Evolutionary conservation across 192 early-diverging fungal species (phyloP).

Genomic region (Gorgonomyces haynaldii): DNA sequence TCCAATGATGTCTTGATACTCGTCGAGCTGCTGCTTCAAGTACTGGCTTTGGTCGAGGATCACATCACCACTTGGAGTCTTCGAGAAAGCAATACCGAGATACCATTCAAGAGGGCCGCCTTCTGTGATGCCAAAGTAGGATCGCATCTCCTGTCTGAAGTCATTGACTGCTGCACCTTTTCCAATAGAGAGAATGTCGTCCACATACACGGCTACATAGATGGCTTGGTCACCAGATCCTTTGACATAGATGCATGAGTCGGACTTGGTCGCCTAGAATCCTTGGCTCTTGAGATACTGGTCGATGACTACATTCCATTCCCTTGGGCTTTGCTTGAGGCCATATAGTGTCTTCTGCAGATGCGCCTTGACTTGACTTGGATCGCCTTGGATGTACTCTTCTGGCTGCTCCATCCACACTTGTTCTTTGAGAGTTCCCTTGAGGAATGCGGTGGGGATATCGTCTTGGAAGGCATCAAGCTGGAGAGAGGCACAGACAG

Average conservation of each 20-base stretch:
- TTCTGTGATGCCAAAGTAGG: background rate
- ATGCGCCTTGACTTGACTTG: background rate
- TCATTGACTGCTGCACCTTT: background rate
- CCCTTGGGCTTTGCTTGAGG: constrained; percentile 11
- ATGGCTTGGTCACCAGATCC: background rate
- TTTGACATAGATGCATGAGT: constrained; percentile 11
- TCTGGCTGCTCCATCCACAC: constrained; percentile 19
- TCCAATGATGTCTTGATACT: background rate
- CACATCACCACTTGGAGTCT: background rate
- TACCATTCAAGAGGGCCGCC: background rate
- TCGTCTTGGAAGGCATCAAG: constrained; percentile 8
- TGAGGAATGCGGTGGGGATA: constrained; percentile 18
- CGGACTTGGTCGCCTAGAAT: background rate
- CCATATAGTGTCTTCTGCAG: constrained; percentile 15
- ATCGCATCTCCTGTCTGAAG: background rate
- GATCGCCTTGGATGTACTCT: background rate
- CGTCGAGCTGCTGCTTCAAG: background rate
- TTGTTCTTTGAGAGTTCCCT: constrained; percentile 9
- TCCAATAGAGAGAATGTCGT: background rate
- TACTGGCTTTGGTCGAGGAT: constrained; percentile 10
- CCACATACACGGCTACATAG: background rate
- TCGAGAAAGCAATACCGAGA: background rate
- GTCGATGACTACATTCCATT: constrained; percentile 14
- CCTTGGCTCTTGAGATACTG: background rate
- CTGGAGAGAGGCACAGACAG: background rate